A percentile compares a stretch with the other conserved stretches of the same genome.
Conservation (phyloP, 176 grass and related monocot species). For the Eragrostis curvula region DNA sequence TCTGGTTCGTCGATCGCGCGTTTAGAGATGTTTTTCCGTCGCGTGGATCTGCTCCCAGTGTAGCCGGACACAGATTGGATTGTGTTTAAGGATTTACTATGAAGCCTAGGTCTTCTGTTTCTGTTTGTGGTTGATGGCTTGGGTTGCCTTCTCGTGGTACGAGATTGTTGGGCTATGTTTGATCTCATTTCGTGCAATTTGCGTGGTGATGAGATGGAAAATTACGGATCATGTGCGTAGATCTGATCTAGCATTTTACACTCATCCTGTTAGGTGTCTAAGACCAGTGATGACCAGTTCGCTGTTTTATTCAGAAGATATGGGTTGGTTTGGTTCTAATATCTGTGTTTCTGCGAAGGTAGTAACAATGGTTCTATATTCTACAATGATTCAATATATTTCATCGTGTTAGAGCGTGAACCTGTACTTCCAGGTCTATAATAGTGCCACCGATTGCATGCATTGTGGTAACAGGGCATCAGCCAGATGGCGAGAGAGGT, state of each 20-base stretch:
- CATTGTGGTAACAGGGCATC: not conserved
- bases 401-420: not conserved
- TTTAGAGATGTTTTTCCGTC: not conserved
- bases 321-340: not conserved
- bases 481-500: not conserved
- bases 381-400: not conserved
- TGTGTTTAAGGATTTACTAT: not conserved
- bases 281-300: not conserved
- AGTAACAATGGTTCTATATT: not conserved
- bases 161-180: not conserved
- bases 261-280: not conserved
- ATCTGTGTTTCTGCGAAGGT: not conserved
- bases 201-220: not conserved
- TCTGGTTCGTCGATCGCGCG: conserved; percentile 15
- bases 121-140: not conserved
- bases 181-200: not conserved
- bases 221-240: not conserved
- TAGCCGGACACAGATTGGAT: not conserved
- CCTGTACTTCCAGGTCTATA: not conserved
- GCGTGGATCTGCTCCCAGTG: not conserved
- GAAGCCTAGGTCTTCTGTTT: not conserved
- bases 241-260: not conserved
- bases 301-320: not conserved
- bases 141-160: not conserved
- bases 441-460: not conserved